Evolutionary conservation across 345 rosid genomes (phyloP).

Genomic region (Syzygium aqueum): DNA sequence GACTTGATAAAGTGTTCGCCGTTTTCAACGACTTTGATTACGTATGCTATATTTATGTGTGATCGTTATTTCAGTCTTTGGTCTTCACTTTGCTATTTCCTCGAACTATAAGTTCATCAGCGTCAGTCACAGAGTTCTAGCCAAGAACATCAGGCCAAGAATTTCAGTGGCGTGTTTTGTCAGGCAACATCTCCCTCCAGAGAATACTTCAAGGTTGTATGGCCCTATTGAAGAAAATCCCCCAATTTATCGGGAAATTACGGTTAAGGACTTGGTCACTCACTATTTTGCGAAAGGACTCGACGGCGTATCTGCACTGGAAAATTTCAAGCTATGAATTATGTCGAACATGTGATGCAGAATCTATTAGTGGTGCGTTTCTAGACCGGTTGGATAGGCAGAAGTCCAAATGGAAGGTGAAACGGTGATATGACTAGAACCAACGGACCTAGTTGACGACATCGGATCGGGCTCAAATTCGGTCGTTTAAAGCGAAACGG

Average conservation of each 20-base stretch:
- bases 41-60: neutral
- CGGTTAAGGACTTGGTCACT: neutral
- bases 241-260: conserved; percentile 10
- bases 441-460: too few species aligned
- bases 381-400: too few species aligned
- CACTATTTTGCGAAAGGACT: conserved; percentile 10
- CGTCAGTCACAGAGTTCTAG: neutral
- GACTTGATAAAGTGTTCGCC: neutral
- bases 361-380: too few species aligned
- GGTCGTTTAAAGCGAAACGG: too few species aligned
- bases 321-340: conserved; percentile 18
- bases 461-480: too few species aligned
- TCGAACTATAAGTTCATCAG: conserved; percentile 1
- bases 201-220: neutral
- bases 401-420: too few species aligned
- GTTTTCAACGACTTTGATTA: neutral
- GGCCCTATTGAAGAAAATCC: conserved; percentile 20
- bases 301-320: conserved; percentile 1
- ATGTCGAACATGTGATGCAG: neutral
- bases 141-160: neutral
- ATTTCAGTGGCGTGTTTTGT: too few species aligned
- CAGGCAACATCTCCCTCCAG: too few species aligned
- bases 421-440: too few species aligned
- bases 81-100: neutral
- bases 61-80: neutral